Evolutionary conservation across 306 rosid species (phyloP).

Genomic region (Cyamopsis tetragonoloba): DNA sequence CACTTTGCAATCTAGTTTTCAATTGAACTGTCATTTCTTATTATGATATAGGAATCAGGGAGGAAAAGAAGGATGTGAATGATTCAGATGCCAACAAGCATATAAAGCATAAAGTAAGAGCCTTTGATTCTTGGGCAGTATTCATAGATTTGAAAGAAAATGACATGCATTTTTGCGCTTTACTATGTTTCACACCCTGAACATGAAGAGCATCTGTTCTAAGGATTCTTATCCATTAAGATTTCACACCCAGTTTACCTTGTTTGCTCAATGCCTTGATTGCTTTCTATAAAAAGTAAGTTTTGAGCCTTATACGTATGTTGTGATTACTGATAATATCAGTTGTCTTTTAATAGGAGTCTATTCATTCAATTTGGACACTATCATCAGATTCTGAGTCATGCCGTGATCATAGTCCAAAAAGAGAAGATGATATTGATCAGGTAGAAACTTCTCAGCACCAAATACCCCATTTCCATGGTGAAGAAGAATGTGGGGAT

Average conservation of each 20-base stretch:
- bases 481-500: conserved; percentile 31
- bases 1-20: neutral
- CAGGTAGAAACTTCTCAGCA: conserved; percentile 39
- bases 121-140: neutral
- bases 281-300: neutral
- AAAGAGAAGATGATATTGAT: conserved; percentile 32
- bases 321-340: conserved; percentile 29
- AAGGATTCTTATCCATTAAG: neutral
- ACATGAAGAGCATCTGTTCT: neutral
- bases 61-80: conserved; percentile 19
- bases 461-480: conserved; percentile 30
- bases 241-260: neutral
- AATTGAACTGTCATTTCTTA: conserved; percentile 6
- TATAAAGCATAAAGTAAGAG: conserved; percentile 40
- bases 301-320: conserved; percentile 2
- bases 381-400: conserved; percentile 79
- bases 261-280: neutral
- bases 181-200: neutral
- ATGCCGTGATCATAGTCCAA: conserved; percentile 36
- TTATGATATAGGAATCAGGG: conserved; percentile 40
- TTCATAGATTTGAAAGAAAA: neutral
- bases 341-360: conserved; percentile 36
- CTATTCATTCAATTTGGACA: conserved; percentile 50
- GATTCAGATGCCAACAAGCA: conserved; percentile 33
- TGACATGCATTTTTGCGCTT: conserved; percentile 1